Conservation (phyloP, 2,329 filamentous ascomycete species). For the Torrubiella hemipterigena region DNA sequence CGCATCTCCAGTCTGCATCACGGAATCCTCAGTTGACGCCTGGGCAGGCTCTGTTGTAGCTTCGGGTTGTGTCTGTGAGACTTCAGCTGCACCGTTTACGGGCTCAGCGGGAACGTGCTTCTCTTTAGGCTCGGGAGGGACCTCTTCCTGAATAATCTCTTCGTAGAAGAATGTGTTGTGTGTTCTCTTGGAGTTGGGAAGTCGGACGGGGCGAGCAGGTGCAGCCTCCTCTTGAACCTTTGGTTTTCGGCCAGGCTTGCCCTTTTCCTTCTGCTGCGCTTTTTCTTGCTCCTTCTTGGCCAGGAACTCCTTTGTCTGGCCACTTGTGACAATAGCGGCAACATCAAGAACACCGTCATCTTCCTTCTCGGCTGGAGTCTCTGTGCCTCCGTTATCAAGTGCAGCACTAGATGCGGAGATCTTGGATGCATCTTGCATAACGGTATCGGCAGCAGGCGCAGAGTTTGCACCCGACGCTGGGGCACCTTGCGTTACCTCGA, state of each 20-base stretch:
- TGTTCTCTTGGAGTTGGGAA: slow-evolving; percentile 63
- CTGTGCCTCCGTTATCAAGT: slow-evolving; percentile 20
- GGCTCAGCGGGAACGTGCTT: slow-evolving; percentile 1
- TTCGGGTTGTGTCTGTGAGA: too few relatives aligned
- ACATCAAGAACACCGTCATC: slow-evolving; percentile 72
- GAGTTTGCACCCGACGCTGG: slow-evolving; percentile 16
- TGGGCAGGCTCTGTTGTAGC: too few relatives aligned
- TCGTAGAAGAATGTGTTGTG: slow-evolving; percentile 64
- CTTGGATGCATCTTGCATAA: slow-evolving; percentile 16
- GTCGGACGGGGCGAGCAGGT: slow-evolving; percentile 41
- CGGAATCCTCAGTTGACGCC: slow-evolving; percentile 7
- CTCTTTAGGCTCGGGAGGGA: slow-evolving; percentile 23
- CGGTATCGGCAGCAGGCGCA: slow-evolving; percentile 15
- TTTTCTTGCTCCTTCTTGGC: slow-evolving; percentile 66
- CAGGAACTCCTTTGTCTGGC: slow-evolving; percentile 70
- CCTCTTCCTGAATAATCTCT: slow-evolving; percentile 47
- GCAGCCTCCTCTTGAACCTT: slow-evolving; percentile 46
- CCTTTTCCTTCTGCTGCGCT: slow-evolving; percentile 46
- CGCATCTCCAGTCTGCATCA: slow-evolving; percentile 5
- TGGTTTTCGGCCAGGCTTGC: slow-evolving; percentile 23
- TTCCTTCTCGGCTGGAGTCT: slow-evolving; percentile 29
- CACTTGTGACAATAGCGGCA: slow-evolving; percentile 71
- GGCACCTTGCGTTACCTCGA: slow-evolving; percentile 16
- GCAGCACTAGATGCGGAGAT: slow-evolving; percentile 20
- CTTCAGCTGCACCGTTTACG: slow-evolving; percentile 10